phyloP scores from a whole-genome alignment of 139 green algal species.

The Auxenochlorella protothecoides region DNA sequence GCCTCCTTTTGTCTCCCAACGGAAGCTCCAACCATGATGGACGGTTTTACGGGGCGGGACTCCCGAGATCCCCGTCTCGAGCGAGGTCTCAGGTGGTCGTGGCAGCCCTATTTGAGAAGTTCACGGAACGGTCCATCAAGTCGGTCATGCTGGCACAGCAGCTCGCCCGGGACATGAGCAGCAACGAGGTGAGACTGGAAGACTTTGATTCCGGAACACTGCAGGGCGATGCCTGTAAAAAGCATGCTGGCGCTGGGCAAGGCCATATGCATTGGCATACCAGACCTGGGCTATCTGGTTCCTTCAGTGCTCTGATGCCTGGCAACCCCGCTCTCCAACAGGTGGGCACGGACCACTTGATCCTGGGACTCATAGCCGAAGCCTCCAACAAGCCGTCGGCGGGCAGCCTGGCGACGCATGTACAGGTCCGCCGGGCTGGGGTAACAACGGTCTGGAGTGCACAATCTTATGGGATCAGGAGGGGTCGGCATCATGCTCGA shows the following conservation, averaged over 20 bases:
- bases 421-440: neutral
- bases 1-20: too few relatives aligned
- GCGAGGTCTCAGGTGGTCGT: too few relatives aligned
- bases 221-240: neutral
- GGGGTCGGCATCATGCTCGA: neutral
- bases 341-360: slow-evolving; percentile 72
- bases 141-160: slow-evolving; percentile 69
- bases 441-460: neutral
- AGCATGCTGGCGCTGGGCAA: too few relatives aligned
- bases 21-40: too few relatives aligned
- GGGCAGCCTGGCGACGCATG: slow-evolving; percentile 47
- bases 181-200: slow-evolving; percentile 35
- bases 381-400: slow-evolving; percentile 29
- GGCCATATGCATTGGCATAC: too few relatives aligned
- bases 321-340: slow-evolving; percentile 13
- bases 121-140: slow-evolving; percentile 81
- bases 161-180: slow-evolving; percentile 47
- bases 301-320: neutral
- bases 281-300: neutral
- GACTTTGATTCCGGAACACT: neutral
- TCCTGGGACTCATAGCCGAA: slow-evolving; percentile 81
- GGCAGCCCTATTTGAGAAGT: slow-evolving; percentile 44
- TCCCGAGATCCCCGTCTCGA: too few relatives aligned
- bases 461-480: neutral
- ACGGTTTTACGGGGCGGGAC: too few relatives aligned